Evolutionary conservation across 352 stramenopile species (phyloP), one percentile per base, ranked within the genome.

Genomic region (Pythium aquatile): DNA sequence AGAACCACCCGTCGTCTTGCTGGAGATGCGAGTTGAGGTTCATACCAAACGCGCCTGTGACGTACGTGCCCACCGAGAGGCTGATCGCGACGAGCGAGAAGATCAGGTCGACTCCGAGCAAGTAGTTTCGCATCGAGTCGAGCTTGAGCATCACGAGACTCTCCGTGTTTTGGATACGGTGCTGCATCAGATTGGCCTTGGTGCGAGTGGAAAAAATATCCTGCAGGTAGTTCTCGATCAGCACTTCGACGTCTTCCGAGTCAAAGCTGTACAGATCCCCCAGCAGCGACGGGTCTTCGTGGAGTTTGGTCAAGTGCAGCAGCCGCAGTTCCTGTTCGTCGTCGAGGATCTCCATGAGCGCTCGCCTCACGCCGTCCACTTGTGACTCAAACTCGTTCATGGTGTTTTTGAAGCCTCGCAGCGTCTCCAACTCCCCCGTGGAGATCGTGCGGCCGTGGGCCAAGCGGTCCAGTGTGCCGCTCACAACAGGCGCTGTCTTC

Each of bases 181-280:
- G 75, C 57, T 88, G 79, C 69, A 92, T 77, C 47, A 93, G 48
- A 20, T 65, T 73, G 4, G 77, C 81, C 64, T 90, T 88, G 1
- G 83, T 90, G 16, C 80, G 78, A 2, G 80, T 93, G 14, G 83
- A 88, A 56, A 89, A 87, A 37, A 93, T 93, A 46, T 93, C 82
- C 71, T 88, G 80, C 11, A 91, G 65, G 40, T 91, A 91, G 49
- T 83, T 88, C 57, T 91, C 80, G 58, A 91, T 81, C 35, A 91
- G 32, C 20, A 85, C 78, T 75, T 91, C 81, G 24, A 79, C 81
- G 66, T 88, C 79, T 67, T 91, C 81, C 8, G 80, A 87, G 61
- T 91, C 81, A 17, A 87, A 87, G 53, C 77, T 86, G 57, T 76
- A 88, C 24, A 87, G 39, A 35, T 87, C 76, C 16, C 61, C 71